Conservation (phyloP, 108 stramenopile genomes). For the Phaeodactylum tricornutum region DNA sequence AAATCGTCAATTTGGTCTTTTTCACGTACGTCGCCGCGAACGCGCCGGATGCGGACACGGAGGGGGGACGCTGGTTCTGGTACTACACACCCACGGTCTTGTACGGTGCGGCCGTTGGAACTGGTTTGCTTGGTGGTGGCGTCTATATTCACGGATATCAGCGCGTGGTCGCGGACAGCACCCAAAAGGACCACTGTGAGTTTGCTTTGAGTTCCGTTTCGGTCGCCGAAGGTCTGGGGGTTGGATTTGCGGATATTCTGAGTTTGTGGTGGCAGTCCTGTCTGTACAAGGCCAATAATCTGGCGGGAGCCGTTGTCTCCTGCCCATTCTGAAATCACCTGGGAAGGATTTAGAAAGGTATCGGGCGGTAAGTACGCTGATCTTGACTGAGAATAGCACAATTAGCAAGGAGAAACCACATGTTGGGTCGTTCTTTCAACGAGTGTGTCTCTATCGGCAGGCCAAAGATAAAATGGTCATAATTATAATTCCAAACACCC, state of each 20-base stretch:
- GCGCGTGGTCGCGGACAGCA: constrained; percentile 46
- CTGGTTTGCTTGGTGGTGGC: constrained; percentile 66
- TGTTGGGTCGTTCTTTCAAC: too few species aligned
- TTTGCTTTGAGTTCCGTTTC: constrained; percentile 59
- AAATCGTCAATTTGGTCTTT: constrained; percentile 49
- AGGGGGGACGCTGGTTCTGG: background rate
- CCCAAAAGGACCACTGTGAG: constrained; percentile 33
- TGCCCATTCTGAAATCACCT: constrained; percentile 24
- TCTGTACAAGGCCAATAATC: constrained; percentile 44
- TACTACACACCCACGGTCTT: constrained; percentile 10
- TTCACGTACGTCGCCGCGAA: constrained; percentile 21
- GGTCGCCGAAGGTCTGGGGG: constrained; percentile 59
- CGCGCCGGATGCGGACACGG: background rate
- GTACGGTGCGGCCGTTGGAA: constrained; percentile 38
- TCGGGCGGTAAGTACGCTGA: too few species aligned
- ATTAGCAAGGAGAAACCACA: too few species aligned
- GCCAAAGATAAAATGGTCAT: too few species aligned
- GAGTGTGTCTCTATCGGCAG: too few species aligned
- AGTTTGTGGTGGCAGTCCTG: constrained; percentile 70
- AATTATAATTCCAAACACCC: too few species aligned
- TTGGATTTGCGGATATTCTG: constrained; percentile 47
- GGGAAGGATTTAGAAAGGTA: background rate
- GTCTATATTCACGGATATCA: constrained; percentile 73
- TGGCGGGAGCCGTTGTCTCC: constrained; percentile 49
- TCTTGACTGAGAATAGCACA: too few species aligned